A percentile compares a stretch with the other conserved stretches of the same genome.
Conservation (phyloP, 257 asterid species). For the Knoxia roxburghii region DNA sequence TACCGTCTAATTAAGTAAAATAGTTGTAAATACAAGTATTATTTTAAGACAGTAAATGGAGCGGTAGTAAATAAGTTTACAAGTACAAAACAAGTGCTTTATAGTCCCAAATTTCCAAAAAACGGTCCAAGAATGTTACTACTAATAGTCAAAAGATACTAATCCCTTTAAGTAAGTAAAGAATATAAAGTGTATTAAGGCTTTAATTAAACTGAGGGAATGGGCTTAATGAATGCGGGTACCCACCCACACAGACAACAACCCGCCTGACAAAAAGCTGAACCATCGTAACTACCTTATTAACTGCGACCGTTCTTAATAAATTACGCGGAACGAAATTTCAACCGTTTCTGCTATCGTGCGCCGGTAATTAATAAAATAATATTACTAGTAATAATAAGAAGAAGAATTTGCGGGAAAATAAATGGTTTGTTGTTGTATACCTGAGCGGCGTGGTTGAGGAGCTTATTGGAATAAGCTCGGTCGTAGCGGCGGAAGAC, state of each 20-base stretch:
- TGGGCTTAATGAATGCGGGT: background rate
- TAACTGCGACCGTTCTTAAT: conserved; percentile 21
- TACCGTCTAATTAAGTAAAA: too few relatives aligned
- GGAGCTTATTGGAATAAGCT: conserved; percentile 67
- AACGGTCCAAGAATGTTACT: too few relatives aligned
- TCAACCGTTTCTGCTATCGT: conserved; percentile 13
- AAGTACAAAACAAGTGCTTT: too few relatives aligned
- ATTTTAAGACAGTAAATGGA: too few relatives aligned
- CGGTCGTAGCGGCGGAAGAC: conserved; percentile 70
- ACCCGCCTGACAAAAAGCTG: conserved; percentile 27
- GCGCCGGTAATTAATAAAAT: too few relatives aligned
- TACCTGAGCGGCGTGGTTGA: conserved; percentile 77
- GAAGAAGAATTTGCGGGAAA: background rate
- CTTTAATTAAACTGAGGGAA: background rate
- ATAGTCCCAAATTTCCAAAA: background rate
- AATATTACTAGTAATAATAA: too few relatives aligned
- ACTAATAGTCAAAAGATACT: too few relatives aligned
- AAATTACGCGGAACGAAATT: conserved; percentile 15
- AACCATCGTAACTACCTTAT: conserved; percentile 26
- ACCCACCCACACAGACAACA: conserved; percentile 10
- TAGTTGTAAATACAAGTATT: too few relatives aligned
- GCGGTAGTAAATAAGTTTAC: too few relatives aligned
- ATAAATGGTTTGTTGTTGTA: background rate
- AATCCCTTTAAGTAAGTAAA: background rate
- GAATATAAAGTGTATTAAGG: background rate